These are phyloP conservation scores for Paramecium octaurelia DNA, from an alignment of 73 alveolate genomes.

Conservation along the genomic window DNA sequence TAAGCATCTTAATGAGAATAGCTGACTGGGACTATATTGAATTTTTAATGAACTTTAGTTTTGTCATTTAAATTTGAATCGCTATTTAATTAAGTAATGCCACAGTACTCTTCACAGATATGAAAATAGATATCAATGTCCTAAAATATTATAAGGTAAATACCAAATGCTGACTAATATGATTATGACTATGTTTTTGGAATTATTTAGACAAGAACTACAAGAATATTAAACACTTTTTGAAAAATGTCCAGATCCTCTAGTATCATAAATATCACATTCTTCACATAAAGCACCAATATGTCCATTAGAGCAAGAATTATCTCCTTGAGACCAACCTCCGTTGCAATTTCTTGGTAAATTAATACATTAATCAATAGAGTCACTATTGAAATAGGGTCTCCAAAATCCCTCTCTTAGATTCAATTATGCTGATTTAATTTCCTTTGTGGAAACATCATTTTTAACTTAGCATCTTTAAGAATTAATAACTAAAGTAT, in stretches of 20 bases:
- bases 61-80: neutral
- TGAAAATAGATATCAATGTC: neutral
- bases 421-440: neutral
- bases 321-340: neutral
- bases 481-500: neutral
- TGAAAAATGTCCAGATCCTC: neutral
- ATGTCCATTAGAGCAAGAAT: neutral
- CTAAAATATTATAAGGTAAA: neutral
- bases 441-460: neutral
- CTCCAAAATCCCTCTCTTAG: neutral
- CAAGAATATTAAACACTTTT: neutral
- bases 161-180: slow-evolving; percentile 11
- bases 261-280: neutral
- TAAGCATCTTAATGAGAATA: neutral
- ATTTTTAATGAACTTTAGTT: neutral
- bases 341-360: neutral
- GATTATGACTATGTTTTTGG: neutral
- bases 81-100: neutral
- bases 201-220: neutral
- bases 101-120: neutral
- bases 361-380: neutral
- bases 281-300: slow-evolving; percentile 2
- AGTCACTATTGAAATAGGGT: neutral
- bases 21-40: neutral
- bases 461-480: neutral